phyloP scores from a whole-genome alignment of 345 rosid genomes.

The Rubroshorea leprosula region DNA sequence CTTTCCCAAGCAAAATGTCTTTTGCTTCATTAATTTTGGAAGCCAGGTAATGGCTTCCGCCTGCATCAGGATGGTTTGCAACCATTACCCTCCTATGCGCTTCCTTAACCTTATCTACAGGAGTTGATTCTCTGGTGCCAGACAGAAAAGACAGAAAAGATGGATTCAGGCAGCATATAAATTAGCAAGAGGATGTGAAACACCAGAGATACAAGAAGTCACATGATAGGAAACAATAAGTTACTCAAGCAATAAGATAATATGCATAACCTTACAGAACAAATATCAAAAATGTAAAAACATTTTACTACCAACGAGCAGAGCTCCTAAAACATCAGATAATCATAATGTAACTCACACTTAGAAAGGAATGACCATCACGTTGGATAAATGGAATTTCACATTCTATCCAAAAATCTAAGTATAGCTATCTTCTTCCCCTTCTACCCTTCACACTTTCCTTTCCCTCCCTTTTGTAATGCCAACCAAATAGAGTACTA shows the following conservation, averaged over 20 bases:
- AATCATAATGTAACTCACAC: too few relatives aligned
- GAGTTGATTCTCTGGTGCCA: constrained; percentile 41
- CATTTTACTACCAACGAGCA: too few relatives aligned
- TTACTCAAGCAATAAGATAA: too few relatives aligned
- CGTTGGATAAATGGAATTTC: too few relatives aligned
- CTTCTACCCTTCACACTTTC: neutral
- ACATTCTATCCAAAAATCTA: too few relatives aligned
- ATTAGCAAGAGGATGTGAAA: neutral
- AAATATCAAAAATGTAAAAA: too few relatives aligned
- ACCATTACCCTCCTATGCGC: constrained; percentile 66
- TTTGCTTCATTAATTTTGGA: constrained; percentile 48
- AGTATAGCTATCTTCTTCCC: neutral
- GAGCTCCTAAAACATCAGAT: too few relatives aligned
- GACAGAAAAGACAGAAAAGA: neutral
- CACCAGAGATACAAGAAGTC: neutral
- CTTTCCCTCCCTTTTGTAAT: too few relatives aligned
- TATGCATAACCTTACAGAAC: too few relatives aligned
- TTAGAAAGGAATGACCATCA: too few relatives aligned
- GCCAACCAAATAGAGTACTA: neutral
- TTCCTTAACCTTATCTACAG: constrained; percentile 54
- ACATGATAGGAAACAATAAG: too few relatives aligned
- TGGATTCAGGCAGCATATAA: too few relatives aligned
- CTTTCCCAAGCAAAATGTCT: constrained; percentile 38
- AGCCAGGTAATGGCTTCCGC: constrained; percentile 49
- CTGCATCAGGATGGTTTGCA: constrained; percentile 59